A percentile compares a stretch with the other conserved stretches of the same genome.
phyloP scores from a whole-genome alignment of 1,284 basidiomycete species.

The Earliella scabrosa region DNA sequence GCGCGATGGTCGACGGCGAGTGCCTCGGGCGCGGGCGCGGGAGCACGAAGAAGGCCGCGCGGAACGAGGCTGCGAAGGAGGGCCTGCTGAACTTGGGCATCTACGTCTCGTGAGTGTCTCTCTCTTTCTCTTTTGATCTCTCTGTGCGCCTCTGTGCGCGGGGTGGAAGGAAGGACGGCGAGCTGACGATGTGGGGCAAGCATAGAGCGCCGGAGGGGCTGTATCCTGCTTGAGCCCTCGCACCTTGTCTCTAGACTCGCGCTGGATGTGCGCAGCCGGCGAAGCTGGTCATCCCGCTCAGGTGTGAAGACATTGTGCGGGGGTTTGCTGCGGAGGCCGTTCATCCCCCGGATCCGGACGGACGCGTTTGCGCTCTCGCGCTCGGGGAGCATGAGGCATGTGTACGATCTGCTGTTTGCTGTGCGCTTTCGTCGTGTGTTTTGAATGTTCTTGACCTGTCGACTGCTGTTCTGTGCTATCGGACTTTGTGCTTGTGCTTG shows the following conservation, averaged over 20 bases:
- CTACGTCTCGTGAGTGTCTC: conserved; percentile 32
- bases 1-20: conserved; percentile 61
- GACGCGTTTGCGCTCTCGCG: background rate
- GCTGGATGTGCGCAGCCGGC: conserved; percentile 33
- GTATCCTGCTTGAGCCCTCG: conserved; percentile 18
- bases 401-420: conserved; percentile 6
- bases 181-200: background rate
- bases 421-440: conserved; percentile 2
- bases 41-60: conserved; percentile 74
- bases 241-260: conserved; percentile 39
- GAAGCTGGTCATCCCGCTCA: conserved; percentile 36
- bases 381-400: background rate
- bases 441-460: background rate
- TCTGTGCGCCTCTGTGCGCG: too few relatives aligned
- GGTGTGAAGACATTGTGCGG: conserved; percentile 37
- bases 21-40: conserved; percentile 64
- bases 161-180: background rate
- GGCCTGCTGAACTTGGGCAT: conserved; percentile 38
- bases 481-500: too few relatives aligned
- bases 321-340: conserved; percentile 19
- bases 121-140: background rate
- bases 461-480: background rate
- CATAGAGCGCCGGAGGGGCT: conserved; percentile 27
- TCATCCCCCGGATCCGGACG: conserved; percentile 14
- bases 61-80: conserved; percentile 57